These are phyloP conservation scores for Oryza australiensis DNA, from an alignment of 176 grass and related monocot species.

Conservation along the genomic window DNA sequence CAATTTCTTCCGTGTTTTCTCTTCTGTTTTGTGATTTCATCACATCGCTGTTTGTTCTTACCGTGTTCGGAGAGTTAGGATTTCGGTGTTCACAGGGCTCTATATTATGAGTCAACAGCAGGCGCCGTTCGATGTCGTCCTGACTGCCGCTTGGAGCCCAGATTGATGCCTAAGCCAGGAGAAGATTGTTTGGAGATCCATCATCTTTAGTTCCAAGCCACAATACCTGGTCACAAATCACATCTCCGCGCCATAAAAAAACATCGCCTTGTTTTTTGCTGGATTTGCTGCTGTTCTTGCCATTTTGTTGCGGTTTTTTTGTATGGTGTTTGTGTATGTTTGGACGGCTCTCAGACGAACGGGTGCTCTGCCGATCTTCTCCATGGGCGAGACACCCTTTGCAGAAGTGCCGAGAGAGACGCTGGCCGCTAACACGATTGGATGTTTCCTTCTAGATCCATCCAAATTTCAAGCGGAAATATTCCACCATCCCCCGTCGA, in stretches of 20 bases:
- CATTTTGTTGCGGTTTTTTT: not conserved
- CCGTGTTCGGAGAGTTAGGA: no score
- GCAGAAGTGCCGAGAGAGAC: conserved; percentile 47
- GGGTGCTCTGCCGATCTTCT: conserved; percentile 29
- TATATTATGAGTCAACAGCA: conserved; percentile 66
- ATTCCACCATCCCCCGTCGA: not conserved
- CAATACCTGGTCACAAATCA: conserved; percentile 50
- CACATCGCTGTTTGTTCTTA: no score
- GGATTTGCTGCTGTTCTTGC: no score
- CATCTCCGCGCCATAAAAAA: not conserved
- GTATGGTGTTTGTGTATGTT: not conserved
- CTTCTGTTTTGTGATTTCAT: not conserved
- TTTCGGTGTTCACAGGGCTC: conserved; percentile 12
- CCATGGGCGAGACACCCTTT: conserved; percentile 49
- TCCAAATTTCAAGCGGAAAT: conserved; percentile 45
- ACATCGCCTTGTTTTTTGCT: no score
- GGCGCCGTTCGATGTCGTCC: conserved; percentile 36
- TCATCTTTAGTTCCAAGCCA: conserved; percentile 63
- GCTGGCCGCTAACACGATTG: conserved; percentile 49
- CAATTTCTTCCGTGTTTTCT: not conserved
- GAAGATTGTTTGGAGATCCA: conserved; percentile 76
- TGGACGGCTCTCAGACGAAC: conserved; percentile 46
- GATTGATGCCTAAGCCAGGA: conserved; percentile 45
- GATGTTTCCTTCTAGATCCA: not conserved
- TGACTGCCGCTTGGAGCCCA: conserved; percentile 67